Conservation (phyloP, 306 rosid species). For the Vachellia collinsii region DNA sequence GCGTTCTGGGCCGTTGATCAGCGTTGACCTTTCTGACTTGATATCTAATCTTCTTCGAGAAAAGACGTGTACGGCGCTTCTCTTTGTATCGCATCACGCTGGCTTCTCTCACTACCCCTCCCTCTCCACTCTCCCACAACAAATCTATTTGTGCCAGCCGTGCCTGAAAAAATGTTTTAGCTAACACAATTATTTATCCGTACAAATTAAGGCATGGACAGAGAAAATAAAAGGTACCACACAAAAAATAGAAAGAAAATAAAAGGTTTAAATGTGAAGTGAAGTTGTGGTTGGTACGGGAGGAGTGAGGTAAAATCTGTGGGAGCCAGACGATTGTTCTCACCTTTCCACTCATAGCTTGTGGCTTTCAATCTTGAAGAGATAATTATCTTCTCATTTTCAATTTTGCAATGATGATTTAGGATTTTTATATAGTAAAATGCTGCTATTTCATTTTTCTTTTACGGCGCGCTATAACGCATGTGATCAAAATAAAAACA, state of each 20-base stretch:
- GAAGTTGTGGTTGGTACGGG: neutral
- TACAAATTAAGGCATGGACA: neutral
- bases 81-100: conserved; percentile 67
- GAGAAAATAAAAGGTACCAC: too few species aligned
- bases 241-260: neutral
- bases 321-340: neutral
- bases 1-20: conserved; percentile 71
- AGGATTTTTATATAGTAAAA: too few species aligned
- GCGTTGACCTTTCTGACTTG: conserved; percentile 68
- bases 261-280: neutral
- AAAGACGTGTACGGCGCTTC: conserved; percentile 62
- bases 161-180: neutral
- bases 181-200: neutral
- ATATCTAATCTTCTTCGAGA: conserved; percentile 69
- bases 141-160: conserved; percentile 47
- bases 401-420: neutral
- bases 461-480: too few species aligned
- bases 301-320: neutral
- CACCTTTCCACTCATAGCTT: neutral
- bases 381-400: neutral
- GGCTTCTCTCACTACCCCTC: conserved; percentile 60
- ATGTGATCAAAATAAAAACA: too few species aligned
- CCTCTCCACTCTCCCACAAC: conserved; percentile 49
- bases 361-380: neutral
- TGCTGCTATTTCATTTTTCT: too few species aligned